Evolutionary conservation across 805 yeast species (phyloP), one percentile per base, ranked within the genome.

Genomic region (Spathaspora passalidarum): DNA sequence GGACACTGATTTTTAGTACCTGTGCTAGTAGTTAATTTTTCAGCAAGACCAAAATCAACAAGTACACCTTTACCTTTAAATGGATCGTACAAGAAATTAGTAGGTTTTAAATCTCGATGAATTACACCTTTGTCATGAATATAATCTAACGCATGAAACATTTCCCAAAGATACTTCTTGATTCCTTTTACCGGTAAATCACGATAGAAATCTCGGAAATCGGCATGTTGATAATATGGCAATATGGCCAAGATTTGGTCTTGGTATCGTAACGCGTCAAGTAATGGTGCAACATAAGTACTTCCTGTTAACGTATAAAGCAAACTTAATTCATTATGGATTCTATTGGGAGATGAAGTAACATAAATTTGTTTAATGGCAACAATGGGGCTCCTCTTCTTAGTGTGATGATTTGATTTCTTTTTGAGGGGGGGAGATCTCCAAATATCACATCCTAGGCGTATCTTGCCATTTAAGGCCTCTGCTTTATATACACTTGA

Each of bases 291-390:
- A 23, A 94, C 89, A 51, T 84, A 80, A 0, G 79, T 72, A 50
- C 84, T 81, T 0, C 88, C 88, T 6, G 84, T 75, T 42, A 88
- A 64, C 50, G 76, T 77, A 59, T 86, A 85, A 25, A 94, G 73
- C 40, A 94, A 68, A 52, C 84, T 84, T 51, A 94, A 76, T 63
- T 94, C 99, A 62, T 91, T 91, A 55, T 80, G 82, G 38, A 94
- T 92, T 64, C 99, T 78, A 51, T 81, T 84, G 0, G 98, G 97
- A 6, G 97, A 89, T 1, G 97, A 88, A 0, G 99, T 94, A 17
- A 91, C 98, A 63, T 92, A 91, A 40, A 94, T 89, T 57, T 94
- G 81, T 62, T 94, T 94, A 54, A 94, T 72, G 1, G 99, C 99
- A 47, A 94, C 98, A 43, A 73, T 62, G 38, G 73, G 73, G 53